Evolutionary conservation across 2,329 filamentous ascomycete species (phyloP), one percentile per base, ranked within the genome.

Genomic region (Pseudogymnoascus sp.): DNA sequence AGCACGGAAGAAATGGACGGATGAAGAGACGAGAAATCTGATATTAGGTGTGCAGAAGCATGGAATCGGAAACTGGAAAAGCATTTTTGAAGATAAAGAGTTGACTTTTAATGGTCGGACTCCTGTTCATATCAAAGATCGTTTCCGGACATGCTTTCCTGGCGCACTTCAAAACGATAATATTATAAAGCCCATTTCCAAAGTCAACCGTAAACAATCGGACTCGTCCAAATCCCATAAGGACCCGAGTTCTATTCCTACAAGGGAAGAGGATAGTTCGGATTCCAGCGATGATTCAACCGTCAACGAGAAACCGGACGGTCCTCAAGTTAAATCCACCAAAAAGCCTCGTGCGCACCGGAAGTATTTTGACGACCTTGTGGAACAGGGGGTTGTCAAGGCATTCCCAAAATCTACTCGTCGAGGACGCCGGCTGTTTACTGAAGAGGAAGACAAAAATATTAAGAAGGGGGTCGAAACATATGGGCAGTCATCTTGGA

Each of bases 111-210:
- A 86, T 69, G 80, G 79, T 14, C 81, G 86, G 65, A 83, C 82
- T 1, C 83, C 85, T 3, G 84, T 84, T 7, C 85, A 88, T 69
- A 73, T 88, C 61, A 88, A 88, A 71, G 85, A 88, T 72, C 79
- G 86, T 11, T 88, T 88, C 70, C 80, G 85, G 61, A 88, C 85
- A 3, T 88, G 85, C 71, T 88, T 85, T 66, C 85, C 85, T 0
- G 80, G 39, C 11, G 60, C 60, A 41, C 81, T 81, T 62, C 76
- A 78, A 19, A 78, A 81, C 39, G 60, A 61, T 61, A 57, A 36
- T 36, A 36, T 48, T 78, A 80, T 23, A 69, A 73, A 23, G 63
- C 67, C 2, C 67, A 70, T 23, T 66, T 69, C 14, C 67, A 64
- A 21, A 65, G 23, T 71, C 16, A 73, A 48, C 68, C 66, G n/a